Evolutionary conservation across 2,329 filamentous ascomycete genomes (phyloP).

Genomic region (Colletotrichum sp.): DNA sequence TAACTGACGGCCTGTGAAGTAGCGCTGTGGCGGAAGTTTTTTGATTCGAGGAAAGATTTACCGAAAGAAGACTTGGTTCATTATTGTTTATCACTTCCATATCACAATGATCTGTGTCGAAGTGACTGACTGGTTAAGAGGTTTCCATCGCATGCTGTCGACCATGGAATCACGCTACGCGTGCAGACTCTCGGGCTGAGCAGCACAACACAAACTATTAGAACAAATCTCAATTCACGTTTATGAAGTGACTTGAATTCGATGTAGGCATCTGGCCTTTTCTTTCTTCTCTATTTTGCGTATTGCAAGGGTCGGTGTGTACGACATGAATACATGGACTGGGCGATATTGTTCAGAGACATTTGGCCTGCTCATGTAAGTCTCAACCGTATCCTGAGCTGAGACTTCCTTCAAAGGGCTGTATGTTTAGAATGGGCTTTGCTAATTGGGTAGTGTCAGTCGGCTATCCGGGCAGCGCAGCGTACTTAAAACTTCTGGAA

Average conservation of each 20-base stretch:
- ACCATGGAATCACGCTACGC: background rate
- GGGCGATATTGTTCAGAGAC: background rate
- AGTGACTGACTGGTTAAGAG: background rate
- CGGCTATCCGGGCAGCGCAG: no score
- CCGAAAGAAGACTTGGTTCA: background rate
- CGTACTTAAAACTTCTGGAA: rapidly evolving
- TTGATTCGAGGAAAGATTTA: background rate
- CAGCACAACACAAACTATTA: background rate
- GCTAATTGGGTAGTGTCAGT: no score
- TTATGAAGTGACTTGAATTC: background rate
- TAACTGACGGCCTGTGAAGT: background rate
- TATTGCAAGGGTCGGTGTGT: background rate
- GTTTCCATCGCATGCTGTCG: background rate
- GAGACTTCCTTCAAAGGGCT: background rate
- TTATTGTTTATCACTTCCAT: background rate
- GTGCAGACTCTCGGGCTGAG: background rate
- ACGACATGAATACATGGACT: background rate
- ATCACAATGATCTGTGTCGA: background rate
- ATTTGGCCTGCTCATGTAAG: background rate
- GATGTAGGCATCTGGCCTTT: background rate
- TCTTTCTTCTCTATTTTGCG: background rate
- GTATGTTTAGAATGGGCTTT: background rate
- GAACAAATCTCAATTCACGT: background rate
- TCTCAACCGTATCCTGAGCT: rapidly evolving
- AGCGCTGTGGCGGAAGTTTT: background rate